Base-by-base conservation (phyloP, 2,329 filamentous ascomycete genomes). In the Tolypocladium inflatum region DNA sequence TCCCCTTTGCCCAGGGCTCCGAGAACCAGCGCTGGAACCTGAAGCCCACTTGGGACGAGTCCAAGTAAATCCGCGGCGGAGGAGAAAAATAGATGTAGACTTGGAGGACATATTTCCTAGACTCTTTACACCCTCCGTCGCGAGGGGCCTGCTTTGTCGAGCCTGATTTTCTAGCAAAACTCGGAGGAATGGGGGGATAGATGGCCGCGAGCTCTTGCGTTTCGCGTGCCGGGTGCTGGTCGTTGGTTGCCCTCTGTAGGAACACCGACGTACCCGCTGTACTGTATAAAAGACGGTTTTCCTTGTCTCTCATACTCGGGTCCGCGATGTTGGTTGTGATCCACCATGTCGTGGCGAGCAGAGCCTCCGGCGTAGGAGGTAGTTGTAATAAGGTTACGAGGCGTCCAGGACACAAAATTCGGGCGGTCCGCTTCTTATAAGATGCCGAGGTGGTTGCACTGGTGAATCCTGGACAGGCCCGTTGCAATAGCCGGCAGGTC, bases 1-100 rank as follows among this genome's bases (percentile, higher is more conserved):
- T 97, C 60, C 92, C 93, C 41, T 97, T 97, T 73, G 74, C 84
- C 66, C 82, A 83, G 72, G 81, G 81, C 66, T 73, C 75, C 17
- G 80, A 87, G 72, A 80, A 71, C 64, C 65, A 71, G 67, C 71
- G 79, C 68, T 87, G 79, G 74, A 79, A 76, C 64, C 84, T 93
- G 77, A 91, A 91, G 83, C 70, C 74, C 56, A 74, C 73, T 57
- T 68, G 70, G 65, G 67, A 70, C 43, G 67, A 71, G 62, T 71
- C 67, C 56, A 62, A 67, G 55, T 66, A 66, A 60, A 38, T 19
- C 2, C 6, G 43, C 30, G 37, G 8, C 35, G 30, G 37, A 55
- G 37, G 19, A 54, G 38, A 51, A 51, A 21, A 19, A 35, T 51
- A 19, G 9, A 21, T 10, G 26, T 51, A 51, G 48, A 51, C 48